These are phyloP conservation scores for Capronia coronata DNA, from an alignment of 2,329 filamentous ascomycete genomes.

Conservation along the genomic window DNA sequence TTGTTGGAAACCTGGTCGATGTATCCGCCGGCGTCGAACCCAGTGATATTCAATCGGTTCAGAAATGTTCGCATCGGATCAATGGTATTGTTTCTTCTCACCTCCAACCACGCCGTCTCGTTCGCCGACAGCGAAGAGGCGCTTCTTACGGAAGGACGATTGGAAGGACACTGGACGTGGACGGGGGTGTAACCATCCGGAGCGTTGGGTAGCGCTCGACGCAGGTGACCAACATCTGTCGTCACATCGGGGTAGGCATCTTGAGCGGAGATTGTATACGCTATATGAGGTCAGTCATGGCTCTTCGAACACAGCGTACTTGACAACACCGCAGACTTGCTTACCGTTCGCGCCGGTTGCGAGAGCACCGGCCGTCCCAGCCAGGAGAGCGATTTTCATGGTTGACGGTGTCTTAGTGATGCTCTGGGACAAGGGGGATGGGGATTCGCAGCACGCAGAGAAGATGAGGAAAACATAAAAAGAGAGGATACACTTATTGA, in stretches of 20 bases:
- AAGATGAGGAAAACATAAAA: not conserved
- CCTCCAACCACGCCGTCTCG: conserved; percentile 67
- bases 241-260: conserved; percentile 11
- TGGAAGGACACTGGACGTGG: conserved; percentile 60
- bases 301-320: not conserved
- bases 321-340: not conserved
- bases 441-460: not conserved
- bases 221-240: conserved; percentile 5
- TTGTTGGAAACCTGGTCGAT: conserved; percentile 56
- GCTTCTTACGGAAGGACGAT: conserved; percentile 61
- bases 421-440: not conserved
- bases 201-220: conserved; percentile 48
- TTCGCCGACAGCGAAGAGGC: conserved; percentile 58
- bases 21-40: conserved; percentile 69
- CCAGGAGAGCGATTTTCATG: conserved; percentile 14
- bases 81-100: conserved; percentile 65
- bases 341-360: conserved; percentile 8
- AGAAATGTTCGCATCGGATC: conserved; percentile 70
- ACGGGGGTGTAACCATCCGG: conserved; percentile 67
- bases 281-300: not conserved
- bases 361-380: conserved; percentile 3
- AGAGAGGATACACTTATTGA: not conserved
- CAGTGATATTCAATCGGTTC: conserved; percentile 62
- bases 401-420: not conserved
- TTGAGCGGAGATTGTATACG: conserved; percentile 11